Evolutionary conservation across 2,329 filamentous ascomycete species (phyloP), one percentile per base, ranked within the genome.

Genomic region (Monilinia laxa): DNA sequence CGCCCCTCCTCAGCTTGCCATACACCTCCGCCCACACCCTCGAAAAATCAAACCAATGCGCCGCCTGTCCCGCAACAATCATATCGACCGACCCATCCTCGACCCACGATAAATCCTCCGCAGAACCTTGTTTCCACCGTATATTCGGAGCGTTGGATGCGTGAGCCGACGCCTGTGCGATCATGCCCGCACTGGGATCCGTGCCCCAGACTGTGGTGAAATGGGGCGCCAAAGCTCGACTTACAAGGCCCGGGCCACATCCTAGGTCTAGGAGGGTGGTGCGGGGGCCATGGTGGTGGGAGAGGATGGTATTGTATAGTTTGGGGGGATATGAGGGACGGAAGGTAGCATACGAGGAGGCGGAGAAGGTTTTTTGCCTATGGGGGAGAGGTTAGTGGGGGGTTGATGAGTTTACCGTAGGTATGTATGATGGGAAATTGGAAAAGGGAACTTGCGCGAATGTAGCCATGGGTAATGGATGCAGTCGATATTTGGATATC

Each of bases 21-120:
- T 77, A 78, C 67, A 89, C 74, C 72, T 85, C 82, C 0, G 80
- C 80, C 83, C 85, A 90, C 3, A 83, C 80, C 51, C 78, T 79
- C 10, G 69, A 52, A 72, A 84, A 85, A 74, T 89, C 81, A 75
- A 90, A 90, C 87, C 87, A 90, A 74, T 90, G 87, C 52, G 86
- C 85, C 10, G 87, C 82, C 72, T 90, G 86, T 0, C 78, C 81
- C 0, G 81, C 80, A 0, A 81, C 77, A 1, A 81, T 77, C 70
- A 82, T 77, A 73, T 90, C 87, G 1, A 89, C 75, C 4, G 79
- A 81, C 6, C 74, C 78, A 67, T 83, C 81, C 0, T 74, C 63
- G 2, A 88, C 66, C 68, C 84, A 85, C 0, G 76, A 76, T 4
- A 88, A 75, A 64, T 84, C 79, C 72, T 90, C 87, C 0, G 85